Evolutionary conservation across 228 moss, liverwort and hornwort species (phyloP), one percentile per base, ranked within the genome.

Genomic region (Sphagnum magellanicum): DNA sequence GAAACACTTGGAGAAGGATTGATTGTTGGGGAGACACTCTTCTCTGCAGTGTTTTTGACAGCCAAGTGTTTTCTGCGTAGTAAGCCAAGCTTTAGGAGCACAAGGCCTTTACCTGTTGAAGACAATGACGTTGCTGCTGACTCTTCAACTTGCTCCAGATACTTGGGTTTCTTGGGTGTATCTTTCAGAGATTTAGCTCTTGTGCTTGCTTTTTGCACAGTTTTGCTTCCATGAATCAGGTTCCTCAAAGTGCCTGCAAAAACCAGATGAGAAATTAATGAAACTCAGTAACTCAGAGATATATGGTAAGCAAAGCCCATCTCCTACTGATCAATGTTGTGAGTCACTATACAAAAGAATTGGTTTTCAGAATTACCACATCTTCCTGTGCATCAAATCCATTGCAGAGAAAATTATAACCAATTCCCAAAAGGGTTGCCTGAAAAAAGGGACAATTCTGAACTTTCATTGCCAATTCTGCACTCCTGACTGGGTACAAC

Each of bases 141-240:
- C 16, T 7, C 10, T 63, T 63, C 47, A 16, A 49, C 70, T 52
- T 49, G 16, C 70, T 64, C 70, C 48, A 66, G 49, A 67, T 62
- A 61, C 63, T 73, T 80, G 4, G 66, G 60, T 67, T 71, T 80
- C 67, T 67, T 50, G 52, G 80, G 76, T 50, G 67, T 70, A 63
- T 76, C 80, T 12, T 67, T 71, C 55, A 80, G 64, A 51, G 68
- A 50, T 59, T 68, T 80, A 15, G 80, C 76, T 67, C 76, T 72
- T 51, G 13, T 80, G 55, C 73, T 73, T 6, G 80, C 80, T 65
- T 64, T 76, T 50, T 70, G 70, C 73, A 76, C 68, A n/a, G 80
- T 75, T 50, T 80, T 76, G 32, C 73, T 70, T 68, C 80, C 76
- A 10, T 76, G 70, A 10, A 76, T 14, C 66, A 73, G 67, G 63